Percentiles rank a stretch among this genome's conserved stretches.
These are phyloP conservation scores for Akanthomyces dipterigenus DNA, from an alignment of 2,329 filamentous ascomycete species.

Conservation along the genomic window DNA sequence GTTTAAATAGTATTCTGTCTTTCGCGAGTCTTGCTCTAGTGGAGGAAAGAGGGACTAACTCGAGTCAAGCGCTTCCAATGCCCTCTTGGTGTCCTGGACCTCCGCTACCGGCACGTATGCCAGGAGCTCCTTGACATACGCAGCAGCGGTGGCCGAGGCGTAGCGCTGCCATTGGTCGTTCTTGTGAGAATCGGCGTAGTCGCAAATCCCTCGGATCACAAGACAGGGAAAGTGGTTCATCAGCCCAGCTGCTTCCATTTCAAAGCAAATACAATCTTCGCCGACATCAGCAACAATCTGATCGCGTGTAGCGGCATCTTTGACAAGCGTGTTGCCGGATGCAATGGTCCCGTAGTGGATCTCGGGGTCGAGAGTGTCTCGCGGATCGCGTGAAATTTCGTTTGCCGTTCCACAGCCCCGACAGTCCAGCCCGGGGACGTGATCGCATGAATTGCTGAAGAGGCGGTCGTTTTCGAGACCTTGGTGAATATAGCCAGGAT, in stretches of 20 bases:
- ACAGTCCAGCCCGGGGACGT: slow-evolving; percentile 11
- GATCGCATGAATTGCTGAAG: slow-evolving; percentile 3
- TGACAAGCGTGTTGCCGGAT: slow-evolving; percentile 19
- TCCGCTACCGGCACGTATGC: too few relatives aligned
- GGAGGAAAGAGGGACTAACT: too few relatives aligned
- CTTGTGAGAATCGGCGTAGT: slow-evolving; percentile 25
- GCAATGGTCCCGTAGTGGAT: slow-evolving; percentile 21
- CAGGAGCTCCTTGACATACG: slow-evolving; percentile 16
- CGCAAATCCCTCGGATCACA: slow-evolving; percentile 28
- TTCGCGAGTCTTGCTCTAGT: too few relatives aligned
- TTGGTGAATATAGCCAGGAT: slow-evolving; percentile 13
- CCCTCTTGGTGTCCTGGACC: too few relatives aligned
- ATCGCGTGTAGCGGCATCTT: slow-evolving; percentile 14
- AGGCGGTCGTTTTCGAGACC: slow-evolving; percentile 15
- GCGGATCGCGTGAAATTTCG: not conserved
- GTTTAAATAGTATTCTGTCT: too few relatives aligned
- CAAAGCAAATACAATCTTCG: slow-evolving; percentile 17
- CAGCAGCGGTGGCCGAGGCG: slow-evolving; percentile 18
- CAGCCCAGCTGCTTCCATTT: too few relatives aligned
- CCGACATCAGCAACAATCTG: not conserved
- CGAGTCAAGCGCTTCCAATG: too few relatives aligned
- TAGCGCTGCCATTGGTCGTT: slow-evolving; percentile 20
- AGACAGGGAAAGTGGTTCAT: slow-evolving; percentile 19
- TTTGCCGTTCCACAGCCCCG: not conserved
- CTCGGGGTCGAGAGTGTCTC: slow-evolving; percentile 5